phyloP scores from a whole-genome alignment of 768 basidiomycete genomes.

The Agaricus blazei region DNA sequence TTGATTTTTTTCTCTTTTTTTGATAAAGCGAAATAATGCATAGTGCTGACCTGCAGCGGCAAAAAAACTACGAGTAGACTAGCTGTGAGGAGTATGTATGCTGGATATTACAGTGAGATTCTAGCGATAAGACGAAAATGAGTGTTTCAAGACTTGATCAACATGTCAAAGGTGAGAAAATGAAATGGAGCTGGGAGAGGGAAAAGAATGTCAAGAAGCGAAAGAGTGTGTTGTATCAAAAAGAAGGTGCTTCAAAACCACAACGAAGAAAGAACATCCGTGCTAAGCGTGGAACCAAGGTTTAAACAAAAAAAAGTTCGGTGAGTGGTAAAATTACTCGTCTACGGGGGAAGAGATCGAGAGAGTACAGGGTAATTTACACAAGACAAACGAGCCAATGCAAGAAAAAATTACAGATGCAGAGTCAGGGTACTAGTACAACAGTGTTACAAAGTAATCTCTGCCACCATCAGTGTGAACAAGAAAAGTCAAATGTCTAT shows the following conservation, averaged over 20 bases:
- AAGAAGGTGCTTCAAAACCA: too few species aligned
- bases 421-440: conserved; percentile 8
- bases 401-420: conserved; percentile 6
- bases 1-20: too few species aligned
- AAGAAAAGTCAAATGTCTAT: conserved; percentile 3
- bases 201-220: background rate
- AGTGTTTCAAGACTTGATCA: conserved; percentile 1
- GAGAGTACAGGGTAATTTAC: conserved; percentile 3
- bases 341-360: background rate
- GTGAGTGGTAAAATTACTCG: background rate
- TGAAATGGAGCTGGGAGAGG: conserved; percentile 1
- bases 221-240: background rate
- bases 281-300: too few species aligned
- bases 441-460: background rate
- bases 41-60: background rate
- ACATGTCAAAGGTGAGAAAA: background rate
- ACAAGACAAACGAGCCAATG: background rate
- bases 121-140: conserved; percentile 3
- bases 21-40: conserved; percentile 11
- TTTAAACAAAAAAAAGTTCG: too few species aligned
- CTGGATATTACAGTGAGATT: too few species aligned
- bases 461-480: conserved; percentile 1
- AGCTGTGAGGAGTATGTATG: too few species aligned
- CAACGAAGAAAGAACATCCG: too few species aligned
- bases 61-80: background rate